These are phyloP conservation scores for Hibiscus trionum DNA, from an alignment of 345 rosid genomes.

Conservation along the genomic window DNA sequence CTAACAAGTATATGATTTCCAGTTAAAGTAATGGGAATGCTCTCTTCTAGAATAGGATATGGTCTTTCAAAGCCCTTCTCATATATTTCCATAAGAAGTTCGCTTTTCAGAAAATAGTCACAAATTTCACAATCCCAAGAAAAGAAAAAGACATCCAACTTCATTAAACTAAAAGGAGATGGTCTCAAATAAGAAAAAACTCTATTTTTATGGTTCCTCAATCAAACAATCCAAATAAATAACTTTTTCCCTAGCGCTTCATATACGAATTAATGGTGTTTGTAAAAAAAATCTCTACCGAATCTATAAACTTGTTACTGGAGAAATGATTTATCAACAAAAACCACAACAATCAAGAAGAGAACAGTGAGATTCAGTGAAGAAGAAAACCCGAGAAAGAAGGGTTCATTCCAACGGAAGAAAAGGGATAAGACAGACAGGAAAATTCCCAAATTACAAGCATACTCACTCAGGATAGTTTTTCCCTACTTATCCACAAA, in stretches of 20 bases:
- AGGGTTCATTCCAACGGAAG: too few species aligned
- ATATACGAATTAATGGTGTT: background rate
- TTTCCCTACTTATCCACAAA: too few species aligned
- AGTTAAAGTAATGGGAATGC: conserved; percentile 96
- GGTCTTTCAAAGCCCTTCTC: conserved; percentile 93
- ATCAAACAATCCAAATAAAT: background rate
- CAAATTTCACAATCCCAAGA: background rate
- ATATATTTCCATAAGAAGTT: conserved; percentile 92
- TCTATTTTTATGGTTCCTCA: background rate
- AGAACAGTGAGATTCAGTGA: too few species aligned
- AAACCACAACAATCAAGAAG: too few species aligned
- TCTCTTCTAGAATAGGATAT: conserved; percentile 98
- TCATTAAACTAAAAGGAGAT: background rate
- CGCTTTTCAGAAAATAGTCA: conserved; percentile 90
- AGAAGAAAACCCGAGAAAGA: too few species aligned
- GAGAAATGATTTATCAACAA: too few species aligned
- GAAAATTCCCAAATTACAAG: too few species aligned
- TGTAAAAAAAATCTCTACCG: too few species aligned
- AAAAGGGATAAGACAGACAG: too few species aligned
- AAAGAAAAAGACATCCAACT: background rate
- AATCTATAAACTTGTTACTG: background rate
- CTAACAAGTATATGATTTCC: conserved; percentile 99
- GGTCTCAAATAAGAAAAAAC: background rate
- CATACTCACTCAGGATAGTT: too few species aligned
- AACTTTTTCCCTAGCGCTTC: background rate